Conservation (phyloP, 176 grass and related monocot species). For the Elymus sibiricus region DNA sequence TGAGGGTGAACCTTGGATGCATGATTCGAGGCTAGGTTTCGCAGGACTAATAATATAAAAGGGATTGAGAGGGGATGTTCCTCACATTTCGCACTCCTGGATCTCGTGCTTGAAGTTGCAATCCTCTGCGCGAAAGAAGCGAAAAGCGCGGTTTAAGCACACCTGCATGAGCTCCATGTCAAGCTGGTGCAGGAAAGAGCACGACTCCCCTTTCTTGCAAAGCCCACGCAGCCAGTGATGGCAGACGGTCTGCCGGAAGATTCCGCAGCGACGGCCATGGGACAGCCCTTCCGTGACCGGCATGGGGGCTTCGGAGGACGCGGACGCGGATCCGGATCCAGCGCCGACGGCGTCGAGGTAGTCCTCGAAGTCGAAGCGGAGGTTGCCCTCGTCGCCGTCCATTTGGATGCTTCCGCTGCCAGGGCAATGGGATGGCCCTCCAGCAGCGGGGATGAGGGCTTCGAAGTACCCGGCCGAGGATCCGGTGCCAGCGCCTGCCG, state of each 20-base stretch:
- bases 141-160: constrained; percentile 43
- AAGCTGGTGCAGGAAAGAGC: background rate
- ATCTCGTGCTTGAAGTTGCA: constrained; percentile 60
- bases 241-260: too few species aligned
- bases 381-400: constrained; percentile 27
- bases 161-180: constrained; percentile 63
- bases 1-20: too few species aligned
- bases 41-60: background rate
- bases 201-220: too few species aligned
- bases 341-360: background rate
- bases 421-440: background rate
- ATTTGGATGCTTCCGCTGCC: background rate
- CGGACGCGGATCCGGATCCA: background rate
- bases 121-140: constrained; percentile 54
- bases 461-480: background rate
- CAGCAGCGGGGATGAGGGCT: background rate
- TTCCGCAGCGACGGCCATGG: too few species aligned
- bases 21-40: too few species aligned
- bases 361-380: background rate
- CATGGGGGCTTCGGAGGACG: too few species aligned
- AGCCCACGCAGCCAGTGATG: too few species aligned
- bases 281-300: too few species aligned
- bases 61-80: background rate
- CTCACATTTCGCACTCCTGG: constrained; percentile 67
- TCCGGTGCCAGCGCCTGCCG: background rate